Conservation (phyloP, 2,329 filamentous ascomycete genomes). For the Orbilia oligospora region DNA sequence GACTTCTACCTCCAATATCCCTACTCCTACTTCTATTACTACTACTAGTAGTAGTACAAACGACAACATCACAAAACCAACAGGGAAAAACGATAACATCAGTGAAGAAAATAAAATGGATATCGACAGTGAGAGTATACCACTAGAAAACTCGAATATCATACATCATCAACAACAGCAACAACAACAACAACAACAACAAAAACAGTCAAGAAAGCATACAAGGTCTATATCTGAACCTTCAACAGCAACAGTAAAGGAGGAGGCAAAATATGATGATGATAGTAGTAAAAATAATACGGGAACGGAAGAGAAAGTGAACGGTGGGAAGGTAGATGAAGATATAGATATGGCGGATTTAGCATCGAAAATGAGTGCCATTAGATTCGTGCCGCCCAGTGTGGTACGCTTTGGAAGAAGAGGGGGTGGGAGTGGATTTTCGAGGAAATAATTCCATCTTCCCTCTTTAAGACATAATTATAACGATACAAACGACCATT, state of each 20-base stretch:
- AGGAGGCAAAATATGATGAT: not conserved
- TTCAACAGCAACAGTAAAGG: slow-evolving; percentile 3
- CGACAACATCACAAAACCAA: not conserved
- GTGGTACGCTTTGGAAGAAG: slow-evolving; percentile 51
- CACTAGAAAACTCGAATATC: not conserved
- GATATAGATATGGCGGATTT: slow-evolving; percentile 53
- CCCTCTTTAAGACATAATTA: not conserved
- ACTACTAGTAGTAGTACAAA: no score
- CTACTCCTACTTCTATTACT: not conserved
- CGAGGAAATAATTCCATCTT: slow-evolving; percentile 28
- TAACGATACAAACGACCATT: not conserved
- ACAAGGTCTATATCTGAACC: slow-evolving; percentile 28
- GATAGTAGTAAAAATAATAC: not conserved
- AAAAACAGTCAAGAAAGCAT: slow-evolving; percentile 30
- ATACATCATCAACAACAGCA: not conserved
- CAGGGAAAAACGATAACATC: not conserved
- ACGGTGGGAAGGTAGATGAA: slow-evolving; percentile 13
- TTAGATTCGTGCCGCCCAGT: slow-evolving; percentile 49
- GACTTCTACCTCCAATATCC: not conserved
- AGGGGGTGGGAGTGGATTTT: slow-evolving; percentile 42
- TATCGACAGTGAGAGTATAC: slow-evolving; percentile 2
- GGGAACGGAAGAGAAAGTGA: not conserved
- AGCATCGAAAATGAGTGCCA: slow-evolving; percentile 44
- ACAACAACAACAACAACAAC: no score
- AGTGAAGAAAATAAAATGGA: slow-evolving; percentile 19